Conservation (phyloP, 2,329 filamentous ascomycete genomes). For the Aspergillus pseudonomiae region DNA sequence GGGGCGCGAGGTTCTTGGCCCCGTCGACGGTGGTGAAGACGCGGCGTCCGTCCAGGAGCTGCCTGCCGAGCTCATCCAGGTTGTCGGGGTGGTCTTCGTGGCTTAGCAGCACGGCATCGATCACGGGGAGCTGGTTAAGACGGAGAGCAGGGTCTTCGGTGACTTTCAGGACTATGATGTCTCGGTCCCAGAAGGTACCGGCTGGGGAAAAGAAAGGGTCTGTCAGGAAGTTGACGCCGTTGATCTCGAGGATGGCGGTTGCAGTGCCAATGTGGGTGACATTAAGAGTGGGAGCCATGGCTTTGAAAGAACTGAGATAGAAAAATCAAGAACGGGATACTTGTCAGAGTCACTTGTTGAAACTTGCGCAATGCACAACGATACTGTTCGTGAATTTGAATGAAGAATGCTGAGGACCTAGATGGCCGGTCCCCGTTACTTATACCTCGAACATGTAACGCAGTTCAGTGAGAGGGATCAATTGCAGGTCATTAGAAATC, state of each 20-base stretch:
- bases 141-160: conserved; percentile 39
- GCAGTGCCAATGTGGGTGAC: conserved; percentile 55
- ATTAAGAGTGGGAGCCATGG: conserved; percentile 21
- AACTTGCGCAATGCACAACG: too few species aligned
- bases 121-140: conserved; percentile 45
- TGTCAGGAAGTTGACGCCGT: conserved; percentile 48
- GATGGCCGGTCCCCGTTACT: neutral
- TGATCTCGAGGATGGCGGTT: conserved; percentile 51
- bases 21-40: conserved; percentile 54
- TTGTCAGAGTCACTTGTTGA: neutral
- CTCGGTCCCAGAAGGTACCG: conserved; percentile 38
- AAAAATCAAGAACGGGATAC: neutral
- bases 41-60: conserved; percentile 48
- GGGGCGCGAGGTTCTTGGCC: conserved; percentile 46
- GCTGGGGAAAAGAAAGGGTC: conserved; percentile 52
- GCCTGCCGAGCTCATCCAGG: conserved; percentile 51
- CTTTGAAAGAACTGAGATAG: neutral
- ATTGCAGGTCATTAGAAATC: neutral
- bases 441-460: neutral
- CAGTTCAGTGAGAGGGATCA: too few species aligned
- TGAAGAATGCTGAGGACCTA: neutral
- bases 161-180: conserved; percentile 31
- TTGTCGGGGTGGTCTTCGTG: conserved; percentile 58
- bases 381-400: neutral
- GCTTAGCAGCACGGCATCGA: conserved; percentile 54